A percentile compares a stretch with the other conserved stretches of the same genome.
These are phyloP conservation scores for Vitis hybrid DNA, from an alignment of 177 flowering plant genomes.

Conservation along the genomic window DNA sequence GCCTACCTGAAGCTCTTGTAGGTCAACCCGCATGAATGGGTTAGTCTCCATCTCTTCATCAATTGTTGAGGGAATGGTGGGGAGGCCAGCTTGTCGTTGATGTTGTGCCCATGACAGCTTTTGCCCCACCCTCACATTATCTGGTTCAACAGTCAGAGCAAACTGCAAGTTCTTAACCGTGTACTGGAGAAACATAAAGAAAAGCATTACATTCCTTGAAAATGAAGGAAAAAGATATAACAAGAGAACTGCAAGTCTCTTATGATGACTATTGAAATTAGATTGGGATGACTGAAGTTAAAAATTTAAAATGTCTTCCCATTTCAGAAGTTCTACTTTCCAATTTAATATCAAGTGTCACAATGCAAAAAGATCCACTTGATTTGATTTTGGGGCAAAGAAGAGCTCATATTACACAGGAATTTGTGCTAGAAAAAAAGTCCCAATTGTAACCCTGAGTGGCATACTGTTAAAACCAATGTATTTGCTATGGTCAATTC, in stretches of 20 bases:
- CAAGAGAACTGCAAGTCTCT: neutral
- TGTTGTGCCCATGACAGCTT: slow-evolving; percentile 81
- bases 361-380: no score
- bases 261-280: no score
- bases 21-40: slow-evolving; percentile 86
- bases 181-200: slow-evolving; percentile 55
- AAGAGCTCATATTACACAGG: no score
- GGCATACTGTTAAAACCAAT: no score
- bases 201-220: slow-evolving; percentile 2
- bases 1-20: slow-evolving; percentile 70
- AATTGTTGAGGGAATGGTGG: slow-evolving; percentile 88
- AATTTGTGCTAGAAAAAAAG: no score
- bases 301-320: no score
- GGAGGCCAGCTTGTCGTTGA: slow-evolving; percentile 61
- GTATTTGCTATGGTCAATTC: no score
- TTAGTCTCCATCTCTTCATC: slow-evolving; percentile 85
- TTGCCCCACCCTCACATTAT: slow-evolving; percentile 58
- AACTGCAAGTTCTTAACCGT: slow-evolving; percentile 94
- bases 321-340: no score
- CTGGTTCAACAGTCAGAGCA: slow-evolving; percentile 83
- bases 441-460: no score
- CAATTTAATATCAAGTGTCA: no score
- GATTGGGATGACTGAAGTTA: no score
- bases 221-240: neutral
- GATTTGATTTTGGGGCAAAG: no score